Evolutionary conservation across 208 protist species (phyloP).

Genomic region (Endotrypanum monterogeii): DNA sequence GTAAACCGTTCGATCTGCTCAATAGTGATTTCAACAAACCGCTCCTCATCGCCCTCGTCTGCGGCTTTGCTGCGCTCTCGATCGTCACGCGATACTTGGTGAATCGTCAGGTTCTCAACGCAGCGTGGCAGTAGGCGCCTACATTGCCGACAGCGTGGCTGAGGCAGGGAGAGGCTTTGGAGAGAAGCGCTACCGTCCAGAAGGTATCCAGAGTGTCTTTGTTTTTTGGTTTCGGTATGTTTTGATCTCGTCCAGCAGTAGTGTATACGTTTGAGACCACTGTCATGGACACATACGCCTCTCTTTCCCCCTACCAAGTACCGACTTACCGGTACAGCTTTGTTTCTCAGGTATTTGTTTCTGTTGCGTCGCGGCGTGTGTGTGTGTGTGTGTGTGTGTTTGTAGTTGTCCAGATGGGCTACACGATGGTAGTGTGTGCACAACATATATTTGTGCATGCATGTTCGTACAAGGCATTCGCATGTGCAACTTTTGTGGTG

Average conservation of each 20-base stretch:
- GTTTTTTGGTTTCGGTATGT: neutral
- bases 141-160: too few species aligned
- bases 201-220: neutral
- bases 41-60: conserved; percentile 71
- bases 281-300: too few species aligned
- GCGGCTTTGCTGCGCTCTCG: conserved; percentile 58
- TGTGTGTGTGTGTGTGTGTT: neutral
- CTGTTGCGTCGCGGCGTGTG: neutral
- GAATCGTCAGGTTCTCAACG: conserved; percentile 66
- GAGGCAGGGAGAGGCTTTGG: neutral
- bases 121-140: conserved; percentile 63
- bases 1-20: conserved; percentile 92
- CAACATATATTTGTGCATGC: neutral
- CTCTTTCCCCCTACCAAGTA: too few species aligned
- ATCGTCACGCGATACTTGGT: conserved; percentile 73
- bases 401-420: too few species aligned
- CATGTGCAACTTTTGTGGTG: neutral
- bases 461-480: too few species aligned
- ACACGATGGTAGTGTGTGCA: too few species aligned
- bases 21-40: conserved; percentile 93
- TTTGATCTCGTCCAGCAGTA: neutral
- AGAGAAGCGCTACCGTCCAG: neutral
- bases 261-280: too few species aligned
- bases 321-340: neutral
- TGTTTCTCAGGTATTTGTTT: neutral